phyloP scores from a whole-genome alignment of 306 rosid genomes.

The Lupinus albus region DNA sequence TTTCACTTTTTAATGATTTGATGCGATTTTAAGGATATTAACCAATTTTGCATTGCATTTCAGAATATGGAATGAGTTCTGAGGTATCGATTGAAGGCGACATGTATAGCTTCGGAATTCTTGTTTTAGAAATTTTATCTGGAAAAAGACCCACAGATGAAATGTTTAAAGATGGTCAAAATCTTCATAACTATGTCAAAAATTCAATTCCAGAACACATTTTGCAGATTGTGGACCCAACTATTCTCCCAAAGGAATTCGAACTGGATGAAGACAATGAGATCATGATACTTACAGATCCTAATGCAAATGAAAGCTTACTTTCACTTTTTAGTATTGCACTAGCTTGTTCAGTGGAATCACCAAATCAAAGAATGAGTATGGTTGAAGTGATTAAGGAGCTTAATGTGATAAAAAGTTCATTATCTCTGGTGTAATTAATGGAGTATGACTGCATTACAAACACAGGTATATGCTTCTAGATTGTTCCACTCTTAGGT shows the following conservation, averaged over 20 bases:
- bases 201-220: constrained; percentile 10
- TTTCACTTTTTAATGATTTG: neutral
- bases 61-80: constrained; percentile 34
- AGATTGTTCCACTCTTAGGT: too few species aligned
- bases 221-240: neutral
- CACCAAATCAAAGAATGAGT: constrained; percentile 26
- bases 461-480: neutral
- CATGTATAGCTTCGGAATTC: constrained; percentile 37
- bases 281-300: neutral
- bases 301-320: neutral
- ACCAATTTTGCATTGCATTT: neutral
- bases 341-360: constrained; percentile 1
- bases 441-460: neutral
- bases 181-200: constrained; percentile 27
- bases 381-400: constrained; percentile 28
- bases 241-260: neutral
- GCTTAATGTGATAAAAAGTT: constrained; percentile 8
- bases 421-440: neutral
- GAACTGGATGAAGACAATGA: neutral
- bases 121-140: constrained; percentile 30
- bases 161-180: constrained; percentile 26
- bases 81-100: constrained; percentile 24
- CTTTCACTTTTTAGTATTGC: constrained; percentile 10
- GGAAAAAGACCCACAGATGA: constrained; percentile 19
- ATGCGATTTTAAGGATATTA: neutral